Percentiles rank a stretch among this genome's conserved stretches.
phyloP scores from a whole-genome alignment of 768 basidiomycete species.

The Tulasnella sp. region DNA sequence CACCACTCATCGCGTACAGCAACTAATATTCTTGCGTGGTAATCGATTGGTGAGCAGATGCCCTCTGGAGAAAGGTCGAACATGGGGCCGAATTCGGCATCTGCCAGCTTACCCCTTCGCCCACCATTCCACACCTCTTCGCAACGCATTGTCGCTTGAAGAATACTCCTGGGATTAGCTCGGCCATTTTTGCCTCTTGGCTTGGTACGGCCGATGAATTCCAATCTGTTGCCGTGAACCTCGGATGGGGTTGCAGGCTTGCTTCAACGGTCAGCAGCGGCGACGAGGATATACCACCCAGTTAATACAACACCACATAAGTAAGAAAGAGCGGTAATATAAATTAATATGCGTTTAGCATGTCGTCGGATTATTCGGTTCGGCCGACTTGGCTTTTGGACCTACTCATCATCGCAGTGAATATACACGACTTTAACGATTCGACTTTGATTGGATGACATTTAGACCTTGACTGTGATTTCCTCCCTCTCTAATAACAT shows the following conservation, averaged over 20 bases:
- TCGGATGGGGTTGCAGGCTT: neutral
- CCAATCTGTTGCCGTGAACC: neutral
- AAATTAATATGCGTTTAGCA: neutral
- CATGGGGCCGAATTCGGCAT: neutral
- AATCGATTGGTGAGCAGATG: neutral
- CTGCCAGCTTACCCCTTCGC: neutral
- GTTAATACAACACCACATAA: neutral
- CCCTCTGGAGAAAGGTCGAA: constrained; percentile 1
- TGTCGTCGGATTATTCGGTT: neutral
- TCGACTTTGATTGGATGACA: neutral
- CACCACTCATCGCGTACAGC: constrained; percentile 13
- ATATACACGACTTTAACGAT: too few relatives aligned
- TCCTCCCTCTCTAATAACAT: too few relatives aligned
- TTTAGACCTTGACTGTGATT: neutral
- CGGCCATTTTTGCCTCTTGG: neutral
- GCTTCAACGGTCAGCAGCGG: neutral
- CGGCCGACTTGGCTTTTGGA: neutral
- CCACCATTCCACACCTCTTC: neutral
- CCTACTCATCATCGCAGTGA: neutral
- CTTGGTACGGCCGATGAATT: neutral
- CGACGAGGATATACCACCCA: neutral
- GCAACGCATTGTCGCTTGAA: neutral
- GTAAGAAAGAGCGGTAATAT: neutral
- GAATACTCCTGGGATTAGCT: neutral
- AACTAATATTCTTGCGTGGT: neutral